Conservation (phyloP, 306 rosid genomes). For the Cucurbita pepo region DNA sequence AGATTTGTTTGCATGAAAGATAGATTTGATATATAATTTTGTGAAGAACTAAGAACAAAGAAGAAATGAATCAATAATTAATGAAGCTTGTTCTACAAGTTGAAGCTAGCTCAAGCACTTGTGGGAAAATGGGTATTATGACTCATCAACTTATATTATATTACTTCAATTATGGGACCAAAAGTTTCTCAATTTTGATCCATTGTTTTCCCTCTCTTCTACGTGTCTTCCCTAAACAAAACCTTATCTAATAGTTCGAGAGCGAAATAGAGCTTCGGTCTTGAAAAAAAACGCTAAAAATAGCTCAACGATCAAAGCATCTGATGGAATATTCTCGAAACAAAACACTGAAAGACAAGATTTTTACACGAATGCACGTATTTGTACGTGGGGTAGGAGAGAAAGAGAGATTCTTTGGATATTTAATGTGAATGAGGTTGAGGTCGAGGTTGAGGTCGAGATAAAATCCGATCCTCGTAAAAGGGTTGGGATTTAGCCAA, state of each 20-base stretch:
- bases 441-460: neutral
- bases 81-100: slow-evolving; percentile 1
- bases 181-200: neutral
- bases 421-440: neutral
- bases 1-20: neutral
- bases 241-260: too few relatives aligned
- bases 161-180: neutral
- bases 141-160: neutral
- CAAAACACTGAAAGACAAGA: neutral
- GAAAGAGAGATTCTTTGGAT: neutral
- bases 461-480: neutral
- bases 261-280: too few relatives aligned
- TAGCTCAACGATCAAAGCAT: neutral
- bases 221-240: neutral
- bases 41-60: neutral
- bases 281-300: too few relatives aligned
- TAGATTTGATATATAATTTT: neutral
- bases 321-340: neutral
- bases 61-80: neutral
- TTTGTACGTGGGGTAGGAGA: neutral
- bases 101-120: neutral
- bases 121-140: neutral
- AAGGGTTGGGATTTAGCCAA: neutral
- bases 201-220: neutral
- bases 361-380: neutral